These are phyloP conservation scores for Phytophthora cajani DNA, from an alignment of 352 stramenopile species.

Conservation along the genomic window DNA sequence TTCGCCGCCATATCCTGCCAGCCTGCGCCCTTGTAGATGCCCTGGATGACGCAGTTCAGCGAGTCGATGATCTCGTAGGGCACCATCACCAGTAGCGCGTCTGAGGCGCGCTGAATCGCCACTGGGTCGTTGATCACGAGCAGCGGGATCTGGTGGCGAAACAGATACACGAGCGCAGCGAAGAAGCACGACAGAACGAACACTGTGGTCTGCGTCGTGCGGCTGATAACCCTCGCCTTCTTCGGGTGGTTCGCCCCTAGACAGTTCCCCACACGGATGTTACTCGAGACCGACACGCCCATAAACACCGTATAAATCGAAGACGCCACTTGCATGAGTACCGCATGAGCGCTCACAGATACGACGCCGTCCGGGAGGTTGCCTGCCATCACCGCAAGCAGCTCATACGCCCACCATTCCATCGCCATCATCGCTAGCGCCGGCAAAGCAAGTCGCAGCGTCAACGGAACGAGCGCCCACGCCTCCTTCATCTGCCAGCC, in stretches of 20 bases:
- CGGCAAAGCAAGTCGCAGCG: no score
- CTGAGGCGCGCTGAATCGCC: conserved; percentile 50
- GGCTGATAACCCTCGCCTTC: conserved; percentile 63
- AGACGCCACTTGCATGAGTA: conserved; percentile 75
- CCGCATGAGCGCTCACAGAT: conserved; percentile 72
- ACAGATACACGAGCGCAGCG: conserved; percentile 41
- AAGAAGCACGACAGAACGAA: conserved; percentile 53
- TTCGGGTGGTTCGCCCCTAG: conserved; percentile 78
- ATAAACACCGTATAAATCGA: conserved; percentile 80
- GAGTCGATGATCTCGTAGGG: conserved; percentile 82
- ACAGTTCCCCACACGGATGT: conserved; percentile 81
- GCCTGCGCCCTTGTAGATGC: conserved; percentile 79
- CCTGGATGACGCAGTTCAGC: conserved; percentile 75
- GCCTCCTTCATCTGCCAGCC: conserved; percentile 56
- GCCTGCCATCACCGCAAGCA: conserved; percentile 72
- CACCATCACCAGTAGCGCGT: conserved; percentile 70
- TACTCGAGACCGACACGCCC: conserved; percentile 70
- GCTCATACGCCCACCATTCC: conserved; percentile 85
- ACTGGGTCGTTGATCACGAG: conserved; percentile 63
- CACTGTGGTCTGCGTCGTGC: conserved; percentile 52
- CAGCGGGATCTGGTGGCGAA: conserved; percentile 56
- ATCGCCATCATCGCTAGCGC: conserved; percentile 61
- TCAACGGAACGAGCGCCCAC: conserved; percentile 44
- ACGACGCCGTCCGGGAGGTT: conserved; percentile 75
- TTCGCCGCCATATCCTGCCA: conserved; percentile 73